A percentile compares a stretch with the other conserved stretches of the same genome.
phyloP scores from a whole-genome alignment of 805 yeast genomes.

The Hanseniaspora thailandica region DNA sequence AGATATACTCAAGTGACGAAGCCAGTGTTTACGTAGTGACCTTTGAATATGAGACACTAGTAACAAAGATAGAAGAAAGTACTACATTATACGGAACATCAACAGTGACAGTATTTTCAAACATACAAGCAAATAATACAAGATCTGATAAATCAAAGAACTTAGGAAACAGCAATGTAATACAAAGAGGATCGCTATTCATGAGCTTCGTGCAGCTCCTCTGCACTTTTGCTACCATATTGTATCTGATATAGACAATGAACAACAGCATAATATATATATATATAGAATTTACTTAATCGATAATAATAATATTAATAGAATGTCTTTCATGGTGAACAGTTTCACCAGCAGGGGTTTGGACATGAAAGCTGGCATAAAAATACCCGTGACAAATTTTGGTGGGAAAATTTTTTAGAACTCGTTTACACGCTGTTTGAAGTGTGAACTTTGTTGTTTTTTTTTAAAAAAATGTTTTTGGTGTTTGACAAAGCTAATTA shows the following conservation, averaged over 20 bases:
- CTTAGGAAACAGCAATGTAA: not conserved
- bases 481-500: not conserved
- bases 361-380: too few species aligned
- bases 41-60: not conserved
- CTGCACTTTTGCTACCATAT: not conserved
- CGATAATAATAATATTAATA: too few species aligned
- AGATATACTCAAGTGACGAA: not conserved
- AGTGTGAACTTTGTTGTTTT: too few species aligned
- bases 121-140: not conserved
- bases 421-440: too few species aligned
- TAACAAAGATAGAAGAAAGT: not conserved
- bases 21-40: not conserved
- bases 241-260: not conserved
- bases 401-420: too few species aligned
- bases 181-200: not conserved
- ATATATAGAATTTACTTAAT: not conserved
- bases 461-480: not conserved
- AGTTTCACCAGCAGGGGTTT: too few species aligned
- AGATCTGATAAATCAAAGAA: not conserved
- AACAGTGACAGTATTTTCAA: not conserved
- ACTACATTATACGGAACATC: constrained; percentile 3
- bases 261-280: not conserved
- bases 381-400: too few species aligned
- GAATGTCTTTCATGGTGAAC: not conserved
- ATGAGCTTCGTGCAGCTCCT: not conserved